Conservation (phyloP, 2,329 filamentous ascomycete species). For the Myriangium duriaei region DNA sequence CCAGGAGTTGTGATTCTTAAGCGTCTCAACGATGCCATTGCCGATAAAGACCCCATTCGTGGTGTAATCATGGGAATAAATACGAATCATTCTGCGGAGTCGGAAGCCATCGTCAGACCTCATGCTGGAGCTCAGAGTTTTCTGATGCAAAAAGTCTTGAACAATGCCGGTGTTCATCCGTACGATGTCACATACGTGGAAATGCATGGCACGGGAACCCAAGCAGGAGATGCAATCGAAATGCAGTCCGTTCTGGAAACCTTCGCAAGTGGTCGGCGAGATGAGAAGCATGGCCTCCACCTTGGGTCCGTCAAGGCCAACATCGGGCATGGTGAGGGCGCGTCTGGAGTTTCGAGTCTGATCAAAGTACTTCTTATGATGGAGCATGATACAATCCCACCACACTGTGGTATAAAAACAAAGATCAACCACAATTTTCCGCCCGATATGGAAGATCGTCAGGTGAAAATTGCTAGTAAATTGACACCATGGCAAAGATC, state of each 20-base stretch:
- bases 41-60: conserved; percentile 23
- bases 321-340: conserved; percentile 20
- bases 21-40: conserved; percentile 20
- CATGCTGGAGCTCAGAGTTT: conserved; percentile 14
- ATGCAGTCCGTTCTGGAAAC: conserved; percentile 17
- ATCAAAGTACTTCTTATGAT: conserved; percentile 55
- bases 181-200: conserved; percentile 19
- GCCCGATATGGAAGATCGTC: conserved; percentile 46
- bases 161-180: conserved; percentile 16
- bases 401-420: conserved; percentile 52
- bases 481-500: conserved; percentile 14
- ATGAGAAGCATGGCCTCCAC: conserved; percentile 12
- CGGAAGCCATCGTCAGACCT: conserved; percentile 19
- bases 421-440: conserved; percentile 49
- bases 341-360: conserved; percentile 37
- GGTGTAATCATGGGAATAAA: conserved; percentile 17
- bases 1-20: too few relatives aligned
- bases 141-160: conserved; percentile 13
- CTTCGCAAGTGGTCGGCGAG: conserved; percentile 12
- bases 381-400: conserved; percentile 49
- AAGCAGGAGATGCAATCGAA: conserved; percentile 22
- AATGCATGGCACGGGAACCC: conserved; percentile 25
- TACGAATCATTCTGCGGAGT: conserved; percentile 19
- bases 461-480: conserved; percentile 47
- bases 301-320: conserved; percentile 21